Base-by-base conservation (phyloP, 2,329 filamentous ascomycete species). In the Alternaria solani region DNA sequence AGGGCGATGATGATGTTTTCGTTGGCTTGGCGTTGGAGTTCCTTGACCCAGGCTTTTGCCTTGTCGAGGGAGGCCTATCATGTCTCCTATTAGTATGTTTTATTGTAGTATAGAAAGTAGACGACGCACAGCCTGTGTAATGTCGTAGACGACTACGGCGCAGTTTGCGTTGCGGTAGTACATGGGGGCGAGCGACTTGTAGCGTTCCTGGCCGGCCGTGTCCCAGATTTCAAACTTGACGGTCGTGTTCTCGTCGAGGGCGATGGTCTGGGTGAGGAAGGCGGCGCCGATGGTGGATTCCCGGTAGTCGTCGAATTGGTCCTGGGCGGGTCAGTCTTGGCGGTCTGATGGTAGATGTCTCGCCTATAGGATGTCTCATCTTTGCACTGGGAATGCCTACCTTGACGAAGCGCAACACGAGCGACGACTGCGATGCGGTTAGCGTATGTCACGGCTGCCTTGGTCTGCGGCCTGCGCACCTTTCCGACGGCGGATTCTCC, bases 111-210 rank as follows among this genome's bases (percentile, higher is more conserved):
- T n/a, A n/a, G n/a, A n/a, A n/a, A n/a, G n/a, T n/a, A n/a, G n/a
- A n/a, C n/a, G 46, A 82, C 91, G 65, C 89, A 99, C 95, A 70
- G 95, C 93, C 87, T 99, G 95, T 76, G 95, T 99, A 77, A 99
- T 98, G 82, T 99, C 95, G 82, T 99, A 99, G 69, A 99, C 95
- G 49, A 99, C 94, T 32, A 99, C 94, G 60, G 96, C 95, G 83
- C 95, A 98, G 87, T 99, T 98, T 72, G 96, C 96, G 80, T 99
- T 99, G 74, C 96, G 87, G 84, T 99, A 99, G 86, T 99, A 99
- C 95, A 99, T 99, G 73, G 95, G 95, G 34, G 95, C 95, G 69
- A 99, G 86, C 12, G 95, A 98, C 86, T 98, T 98, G 87, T 98
- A 99, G 77, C 96, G 89, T 83, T 99, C 95, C 83, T 99, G 95